These are phyloP conservation scores for Vicia villosa DNA, from an alignment of 306 rosid species.

Conservation along the genomic window DNA sequence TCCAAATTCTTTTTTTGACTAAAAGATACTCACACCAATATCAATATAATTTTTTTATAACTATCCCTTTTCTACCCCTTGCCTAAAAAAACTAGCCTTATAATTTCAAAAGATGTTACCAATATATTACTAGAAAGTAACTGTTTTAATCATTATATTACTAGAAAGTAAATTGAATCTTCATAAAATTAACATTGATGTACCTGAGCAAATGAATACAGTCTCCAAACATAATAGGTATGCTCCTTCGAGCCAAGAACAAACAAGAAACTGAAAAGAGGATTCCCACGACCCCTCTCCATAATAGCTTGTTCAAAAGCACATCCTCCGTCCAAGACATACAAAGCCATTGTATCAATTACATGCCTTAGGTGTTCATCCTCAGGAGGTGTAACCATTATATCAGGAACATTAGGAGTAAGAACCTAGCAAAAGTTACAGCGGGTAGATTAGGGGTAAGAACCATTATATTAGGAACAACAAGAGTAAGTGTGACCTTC, in stretches of 20 bases:
- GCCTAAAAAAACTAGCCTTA: background rate
- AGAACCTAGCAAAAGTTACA: conserved; percentile 64
- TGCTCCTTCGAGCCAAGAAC: conserved; percentile 98
- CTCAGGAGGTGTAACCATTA: conserved; percentile 81
- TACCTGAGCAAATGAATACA: conserved; percentile 99
- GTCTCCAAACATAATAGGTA: conserved; percentile 99
- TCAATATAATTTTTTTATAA: background rate
- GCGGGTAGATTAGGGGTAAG: conserved; percentile 22
- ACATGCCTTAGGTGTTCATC: conserved; percentile 90
- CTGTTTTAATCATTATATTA: conserved; percentile 26
- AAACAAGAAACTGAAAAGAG: conserved; percentile 90
- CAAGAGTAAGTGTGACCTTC: background rate
- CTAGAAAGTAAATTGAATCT: conserved; percentile 4
- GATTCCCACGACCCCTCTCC: conserved; percentile 99
- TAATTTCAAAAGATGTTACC: background rate
- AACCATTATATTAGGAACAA: conserved; percentile 16
- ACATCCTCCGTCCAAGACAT: conserved; percentile 95
- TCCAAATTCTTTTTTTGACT: background rate
- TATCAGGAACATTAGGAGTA: conserved; percentile 97
- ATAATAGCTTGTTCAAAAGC: conserved; percentile 98
- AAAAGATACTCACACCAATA: background rate
- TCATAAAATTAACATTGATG: conserved; percentile 30
- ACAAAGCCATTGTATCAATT: conserved; percentile 97
- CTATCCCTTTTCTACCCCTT: background rate
- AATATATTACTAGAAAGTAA: background rate